Evolutionary conservation across 805 yeast species (phyloP).

Genomic region (Lipomyces orientalis): DNA sequence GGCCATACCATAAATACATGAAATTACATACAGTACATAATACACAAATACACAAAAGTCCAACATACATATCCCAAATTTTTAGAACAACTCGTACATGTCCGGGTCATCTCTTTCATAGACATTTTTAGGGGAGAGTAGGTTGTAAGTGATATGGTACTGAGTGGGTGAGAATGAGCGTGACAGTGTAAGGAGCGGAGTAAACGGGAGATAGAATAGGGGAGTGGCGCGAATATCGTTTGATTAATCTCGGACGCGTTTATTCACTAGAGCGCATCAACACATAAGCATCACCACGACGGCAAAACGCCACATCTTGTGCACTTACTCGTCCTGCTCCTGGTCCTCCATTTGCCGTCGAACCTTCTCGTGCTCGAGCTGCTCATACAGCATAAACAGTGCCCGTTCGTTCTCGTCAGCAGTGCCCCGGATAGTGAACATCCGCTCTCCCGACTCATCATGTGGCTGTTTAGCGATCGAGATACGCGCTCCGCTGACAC

Average conservation of each 20-base stretch:
- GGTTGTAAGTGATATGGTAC: not conserved
- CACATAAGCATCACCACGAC: not conserved
- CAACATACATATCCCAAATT: not conserved
- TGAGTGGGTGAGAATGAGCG: not conserved
- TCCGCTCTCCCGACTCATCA: slow-evolving; percentile 63
- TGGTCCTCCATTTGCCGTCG: slow-evolving; percentile 44
- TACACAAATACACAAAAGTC: not conserved
- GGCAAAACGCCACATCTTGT: not conserved
- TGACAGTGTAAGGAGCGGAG: not conserved
- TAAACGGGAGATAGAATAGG: not conserved
- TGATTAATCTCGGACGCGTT: not conserved
- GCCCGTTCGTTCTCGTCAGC: slow-evolving; percentile 63
- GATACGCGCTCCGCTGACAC: slow-evolving; percentile 77
- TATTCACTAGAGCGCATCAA: not conserved
- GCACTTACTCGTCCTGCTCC: slow-evolving; percentile 8
- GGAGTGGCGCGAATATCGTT: not conserved
- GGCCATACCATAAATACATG: not conserved
- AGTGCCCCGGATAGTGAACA: slow-evolving; percentile 73
- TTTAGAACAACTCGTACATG: not conserved
- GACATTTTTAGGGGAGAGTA: not conserved
- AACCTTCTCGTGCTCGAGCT: slow-evolving; percentile 61
- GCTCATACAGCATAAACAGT: slow-evolving; percentile 58
- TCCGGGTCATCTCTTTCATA: slow-evolving; percentile 1
- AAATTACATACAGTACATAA: not conserved
- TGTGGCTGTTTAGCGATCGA: slow-evolving; percentile 73